phyloP scores from a whole-genome alignment of 179 eudicot species.

The Sideroxylon spinosum region DNA sequence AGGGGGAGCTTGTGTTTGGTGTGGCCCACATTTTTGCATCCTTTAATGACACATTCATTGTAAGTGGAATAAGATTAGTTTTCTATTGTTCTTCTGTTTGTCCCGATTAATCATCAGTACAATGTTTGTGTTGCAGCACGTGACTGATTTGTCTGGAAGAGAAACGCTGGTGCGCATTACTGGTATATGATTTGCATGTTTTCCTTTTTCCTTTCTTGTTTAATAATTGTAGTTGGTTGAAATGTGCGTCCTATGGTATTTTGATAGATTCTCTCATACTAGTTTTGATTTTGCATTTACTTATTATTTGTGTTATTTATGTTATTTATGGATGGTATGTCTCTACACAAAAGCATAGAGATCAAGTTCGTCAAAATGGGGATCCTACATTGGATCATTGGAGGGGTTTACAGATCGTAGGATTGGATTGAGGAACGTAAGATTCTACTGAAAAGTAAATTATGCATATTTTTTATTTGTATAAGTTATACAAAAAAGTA shows the following conservation, averaged over 20 bases:
- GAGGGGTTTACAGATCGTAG: too few relatives aligned
- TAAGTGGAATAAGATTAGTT: slow-evolving; percentile 23
- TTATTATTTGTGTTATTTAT: too few relatives aligned
- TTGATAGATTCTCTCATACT: background rate
- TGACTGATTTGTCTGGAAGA: slow-evolving; percentile 52
- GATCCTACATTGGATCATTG: too few relatives aligned
- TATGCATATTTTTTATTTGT: too few relatives aligned
- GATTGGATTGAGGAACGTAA: too few relatives aligned
- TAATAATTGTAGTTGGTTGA: background rate
- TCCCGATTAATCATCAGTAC: background rate
- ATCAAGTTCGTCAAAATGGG: too few relatives aligned
- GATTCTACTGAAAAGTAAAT: too few relatives aligned
- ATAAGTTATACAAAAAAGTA: too few relatives aligned
- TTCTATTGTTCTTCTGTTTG: background rate
- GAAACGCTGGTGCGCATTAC: slow-evolving; percentile 57
- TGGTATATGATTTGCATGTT: slow-evolving; percentile 21
- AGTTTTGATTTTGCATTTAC: too few relatives aligned
- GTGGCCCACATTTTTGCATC: slow-evolving; percentile 91
- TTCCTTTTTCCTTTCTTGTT: too few relatives aligned
- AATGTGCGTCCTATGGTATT: background rate
- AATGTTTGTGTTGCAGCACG: slow-evolving; percentile 37
- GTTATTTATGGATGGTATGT: too few relatives aligned
- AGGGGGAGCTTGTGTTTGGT: slow-evolving; percentile 75
- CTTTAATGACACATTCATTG: slow-evolving; percentile 85
- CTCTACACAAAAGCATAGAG: too few relatives aligned